phyloP scores from a whole-genome alignment of 176 grass and related monocot species.

The Oryza glumipatula region DNA sequence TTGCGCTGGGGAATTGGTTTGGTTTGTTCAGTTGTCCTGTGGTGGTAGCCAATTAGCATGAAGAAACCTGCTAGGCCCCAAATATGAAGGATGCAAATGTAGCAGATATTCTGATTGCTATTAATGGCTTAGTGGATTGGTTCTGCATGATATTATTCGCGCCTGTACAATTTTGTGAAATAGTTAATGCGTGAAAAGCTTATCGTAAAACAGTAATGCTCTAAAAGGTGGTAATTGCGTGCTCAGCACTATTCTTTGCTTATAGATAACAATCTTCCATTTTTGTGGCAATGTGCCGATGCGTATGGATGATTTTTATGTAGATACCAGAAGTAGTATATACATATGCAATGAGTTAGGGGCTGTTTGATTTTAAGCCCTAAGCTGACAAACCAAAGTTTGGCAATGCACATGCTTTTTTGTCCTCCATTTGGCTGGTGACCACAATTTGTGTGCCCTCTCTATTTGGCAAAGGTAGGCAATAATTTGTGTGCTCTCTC shows the following conservation, averaged over 20 bases:
- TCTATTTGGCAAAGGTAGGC: background rate
- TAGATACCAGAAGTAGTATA: background rate
- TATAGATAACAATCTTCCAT: background rate
- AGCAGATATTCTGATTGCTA: slow-evolving; percentile 8
- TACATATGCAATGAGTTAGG: background rate
- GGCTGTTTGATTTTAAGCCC: background rate
- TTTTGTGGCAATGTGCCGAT: background rate
- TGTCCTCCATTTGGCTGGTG: background rate
- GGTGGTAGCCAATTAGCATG: background rate
- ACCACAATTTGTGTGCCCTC: too few species aligned
- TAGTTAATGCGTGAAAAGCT: background rate
- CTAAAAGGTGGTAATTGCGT: background rate
- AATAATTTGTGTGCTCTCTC: background rate
- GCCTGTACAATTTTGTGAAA: background rate
- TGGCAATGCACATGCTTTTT: background rate
- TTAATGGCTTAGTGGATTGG: background rate
- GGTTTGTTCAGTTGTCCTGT: background rate
- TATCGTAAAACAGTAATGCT: background rate
- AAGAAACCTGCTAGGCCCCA: background rate
- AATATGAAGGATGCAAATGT: background rate
- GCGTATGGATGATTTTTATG: background rate
- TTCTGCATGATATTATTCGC: background rate
- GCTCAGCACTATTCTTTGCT: background rate
- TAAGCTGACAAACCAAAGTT: background rate
- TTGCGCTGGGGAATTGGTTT: background rate